These are phyloP conservation scores for Acanthamoeba lenticulata DNA, from an alignment of 208 protist genomes.

Conservation along the genomic window DNA sequence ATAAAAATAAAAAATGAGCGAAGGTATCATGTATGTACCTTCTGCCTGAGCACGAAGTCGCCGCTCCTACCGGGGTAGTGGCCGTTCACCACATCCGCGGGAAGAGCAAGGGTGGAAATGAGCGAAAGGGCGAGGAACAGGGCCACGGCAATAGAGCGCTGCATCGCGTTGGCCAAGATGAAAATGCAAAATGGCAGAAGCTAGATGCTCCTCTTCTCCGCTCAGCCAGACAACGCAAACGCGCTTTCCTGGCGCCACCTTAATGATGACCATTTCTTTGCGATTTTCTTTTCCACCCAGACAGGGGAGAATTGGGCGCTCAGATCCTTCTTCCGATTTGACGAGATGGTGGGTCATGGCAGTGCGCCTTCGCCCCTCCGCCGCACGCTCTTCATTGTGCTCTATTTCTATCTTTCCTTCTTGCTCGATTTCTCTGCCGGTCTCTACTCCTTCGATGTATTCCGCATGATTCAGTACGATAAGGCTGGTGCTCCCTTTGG, in stretches of 20 bases:
- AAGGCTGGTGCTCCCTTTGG: not conserved
- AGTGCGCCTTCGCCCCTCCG: too few relatives aligned
- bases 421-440: not conserved
- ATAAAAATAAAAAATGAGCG: not conserved
- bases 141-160: not conserved
- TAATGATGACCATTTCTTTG: too few relatives aligned
- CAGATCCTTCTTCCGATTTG: too few relatives aligned
- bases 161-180: too few relatives aligned
- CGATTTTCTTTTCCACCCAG: too few relatives aligned
- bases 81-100: not conserved
- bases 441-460: conserved; percentile 15
- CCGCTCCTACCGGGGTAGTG: not conserved
- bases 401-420: not conserved
- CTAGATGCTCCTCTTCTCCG: too few relatives aligned
- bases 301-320: too few relatives aligned
- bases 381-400: not conserved
- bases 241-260: too few relatives aligned
- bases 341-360: too few relatives aligned
- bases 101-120: not conserved
- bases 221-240: too few relatives aligned
- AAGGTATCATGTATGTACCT: not conserved
- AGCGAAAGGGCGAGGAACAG: not conserved
- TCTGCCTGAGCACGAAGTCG: not conserved
- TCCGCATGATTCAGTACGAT: conserved; percentile 57
- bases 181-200: too few relatives aligned